Evolutionary conservation across 2,329 filamentous ascomycete genomes (phyloP).

Genomic region (Aspergillus cejpii): DNA sequence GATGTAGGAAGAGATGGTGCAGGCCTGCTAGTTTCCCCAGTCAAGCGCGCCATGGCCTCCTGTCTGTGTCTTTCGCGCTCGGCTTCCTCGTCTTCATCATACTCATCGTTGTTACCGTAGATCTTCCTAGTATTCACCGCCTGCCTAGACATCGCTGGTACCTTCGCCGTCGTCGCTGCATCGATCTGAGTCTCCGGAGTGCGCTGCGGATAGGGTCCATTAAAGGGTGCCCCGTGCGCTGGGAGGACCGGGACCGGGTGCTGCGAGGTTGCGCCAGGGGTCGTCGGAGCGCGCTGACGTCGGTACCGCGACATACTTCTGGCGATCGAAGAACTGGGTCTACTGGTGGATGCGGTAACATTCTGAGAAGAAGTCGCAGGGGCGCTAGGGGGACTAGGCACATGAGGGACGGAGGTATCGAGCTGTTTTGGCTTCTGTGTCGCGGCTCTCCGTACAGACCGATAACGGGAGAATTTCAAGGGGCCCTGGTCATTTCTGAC

Average conservation of each 20-base stretch:
- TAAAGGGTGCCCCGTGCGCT: slow-evolving; percentile 4
- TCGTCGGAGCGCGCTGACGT: slow-evolving; percentile 20
- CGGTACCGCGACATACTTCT: slow-evolving; percentile 34
- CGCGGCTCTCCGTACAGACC: slow-evolving; percentile 48
- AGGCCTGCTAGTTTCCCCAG: slow-evolving; percentile 17
- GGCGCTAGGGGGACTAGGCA: slow-evolving; percentile 17
- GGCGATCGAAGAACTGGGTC: slow-evolving; percentile 18
- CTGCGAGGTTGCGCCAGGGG: slow-evolving; percentile 8
- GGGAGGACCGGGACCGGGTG: slow-evolving; percentile 10
- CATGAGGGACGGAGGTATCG: slow-evolving; percentile 6
- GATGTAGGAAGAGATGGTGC: slow-evolving; percentile 4
- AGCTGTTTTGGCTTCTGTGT: slow-evolving; percentile 29
- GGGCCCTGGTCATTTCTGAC: slow-evolving; percentile 14
- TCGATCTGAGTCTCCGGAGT: not conserved
- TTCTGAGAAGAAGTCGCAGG: slow-evolving; percentile 10
- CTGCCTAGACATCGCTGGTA: not conserved
- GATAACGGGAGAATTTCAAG: slow-evolving; percentile 52
- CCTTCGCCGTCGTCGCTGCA: not conserved
- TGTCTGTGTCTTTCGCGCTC: slow-evolving; percentile 25
- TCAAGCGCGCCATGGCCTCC: slow-evolving; percentile 32
- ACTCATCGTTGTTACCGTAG: not conserved
- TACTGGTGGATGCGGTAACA: not conserved
- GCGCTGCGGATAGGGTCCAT: not conserved
- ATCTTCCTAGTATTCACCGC: not conserved
- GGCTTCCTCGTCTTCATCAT: slow-evolving; percentile 11